Conservation (phyloP, 345 rosid species). For the Gossypium anomalum region DNA sequence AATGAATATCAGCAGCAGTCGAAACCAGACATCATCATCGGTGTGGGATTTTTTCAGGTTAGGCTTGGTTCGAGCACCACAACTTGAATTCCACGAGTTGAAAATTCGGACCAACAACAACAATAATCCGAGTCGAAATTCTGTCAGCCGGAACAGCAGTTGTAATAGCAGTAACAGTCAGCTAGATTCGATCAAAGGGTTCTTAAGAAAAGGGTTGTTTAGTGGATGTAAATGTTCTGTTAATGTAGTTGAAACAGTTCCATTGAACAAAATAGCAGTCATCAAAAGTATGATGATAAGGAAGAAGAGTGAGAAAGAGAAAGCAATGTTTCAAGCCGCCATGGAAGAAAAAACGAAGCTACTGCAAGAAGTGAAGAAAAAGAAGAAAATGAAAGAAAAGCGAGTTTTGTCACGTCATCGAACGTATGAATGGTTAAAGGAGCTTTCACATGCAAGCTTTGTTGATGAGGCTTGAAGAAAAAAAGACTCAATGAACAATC, state of each 20-base stretch:
- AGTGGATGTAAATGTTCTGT: slow-evolving; percentile 62
- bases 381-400: slow-evolving; percentile 39
- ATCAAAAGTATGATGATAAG: slow-evolving; percentile 19
- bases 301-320: not conserved
- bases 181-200: slow-evolving; percentile 16
- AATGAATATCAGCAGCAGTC: slow-evolving; percentile 19
- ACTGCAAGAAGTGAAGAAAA: slow-evolving; percentile 26
- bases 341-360: slow-evolving; percentile 24
- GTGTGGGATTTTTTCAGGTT: slow-evolving; percentile 65
- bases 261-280: slow-evolving; percentile 25
- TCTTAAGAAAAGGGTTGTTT: slow-evolving; percentile 38
- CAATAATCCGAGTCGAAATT: slow-evolving; percentile 24
- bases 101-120: slow-evolving; percentile 31
- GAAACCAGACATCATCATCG: slow-evolving; percentile 48
- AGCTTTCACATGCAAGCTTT: slow-evolving; percentile 58
- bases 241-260: slow-evolving; percentile 44
- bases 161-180: slow-evolving; percentile 35
- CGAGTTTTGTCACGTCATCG: slow-evolving; percentile 53
- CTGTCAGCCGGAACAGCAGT: slow-evolving; percentile 56
- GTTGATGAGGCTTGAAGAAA: slow-evolving; percentile 25
- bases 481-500: not conserved
- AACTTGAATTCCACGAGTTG: slow-evolving; percentile 51
- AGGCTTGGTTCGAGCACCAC: slow-evolving; percentile 75
- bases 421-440: slow-evolving; percentile 84
- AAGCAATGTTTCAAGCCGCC: not conserved